Evolutionary conservation across 2,329 filamentous ascomycete species (phyloP).

Genomic region (Leptodontidium sp.): DNA sequence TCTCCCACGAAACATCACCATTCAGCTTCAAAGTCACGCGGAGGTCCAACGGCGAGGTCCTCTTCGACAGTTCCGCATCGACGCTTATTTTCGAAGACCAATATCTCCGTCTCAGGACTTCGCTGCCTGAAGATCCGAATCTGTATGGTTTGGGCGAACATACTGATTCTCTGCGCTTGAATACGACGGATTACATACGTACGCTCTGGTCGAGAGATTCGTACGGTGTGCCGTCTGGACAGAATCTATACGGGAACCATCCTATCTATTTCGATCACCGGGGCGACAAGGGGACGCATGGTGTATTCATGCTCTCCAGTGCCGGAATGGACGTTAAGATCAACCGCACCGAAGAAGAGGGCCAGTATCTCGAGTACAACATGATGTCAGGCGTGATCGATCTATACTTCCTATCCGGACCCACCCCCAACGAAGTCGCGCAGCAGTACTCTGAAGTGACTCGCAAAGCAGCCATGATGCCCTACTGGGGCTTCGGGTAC

Average conservation of each 20-base stretch:
- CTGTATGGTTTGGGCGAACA: constrained; percentile 74
- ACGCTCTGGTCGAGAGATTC: constrained; percentile 69
- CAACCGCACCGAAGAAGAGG: constrained; percentile 62
- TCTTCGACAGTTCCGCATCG: constrained; percentile 68
- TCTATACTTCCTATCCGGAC: constrained; percentile 70
- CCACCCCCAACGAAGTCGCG: constrained; percentile 64
- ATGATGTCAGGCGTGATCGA: constrained; percentile 81
- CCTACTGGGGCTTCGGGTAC: constrained; percentile 70
- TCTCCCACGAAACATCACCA: constrained; percentile 51
- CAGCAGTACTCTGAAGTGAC: constrained; percentile 66
- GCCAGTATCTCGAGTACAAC: constrained; percentile 80
- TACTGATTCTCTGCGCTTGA: constrained; percentile 64
- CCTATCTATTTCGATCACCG: constrained; percentile 70
- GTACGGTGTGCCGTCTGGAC: constrained; percentile 60
- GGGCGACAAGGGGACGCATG: constrained; percentile 61
- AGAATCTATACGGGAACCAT: constrained; percentile 70
- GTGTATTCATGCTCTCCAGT: constrained; percentile 76
- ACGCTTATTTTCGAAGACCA: constrained; percentile 69
- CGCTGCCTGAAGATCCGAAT: constrained; percentile 63
- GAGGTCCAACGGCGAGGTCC: constrained; percentile 56
- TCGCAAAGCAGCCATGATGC: constrained; percentile 66
- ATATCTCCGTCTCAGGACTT: constrained; percentile 68
- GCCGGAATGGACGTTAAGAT: constrained; percentile 83
- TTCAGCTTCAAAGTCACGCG: constrained; percentile 68
- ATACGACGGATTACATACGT: constrained; percentile 66